These are phyloP conservation scores for Irpex sp. DNA, from an alignment of 1,284 basidiomycete species.

Conservation along the genomic window DNA sequence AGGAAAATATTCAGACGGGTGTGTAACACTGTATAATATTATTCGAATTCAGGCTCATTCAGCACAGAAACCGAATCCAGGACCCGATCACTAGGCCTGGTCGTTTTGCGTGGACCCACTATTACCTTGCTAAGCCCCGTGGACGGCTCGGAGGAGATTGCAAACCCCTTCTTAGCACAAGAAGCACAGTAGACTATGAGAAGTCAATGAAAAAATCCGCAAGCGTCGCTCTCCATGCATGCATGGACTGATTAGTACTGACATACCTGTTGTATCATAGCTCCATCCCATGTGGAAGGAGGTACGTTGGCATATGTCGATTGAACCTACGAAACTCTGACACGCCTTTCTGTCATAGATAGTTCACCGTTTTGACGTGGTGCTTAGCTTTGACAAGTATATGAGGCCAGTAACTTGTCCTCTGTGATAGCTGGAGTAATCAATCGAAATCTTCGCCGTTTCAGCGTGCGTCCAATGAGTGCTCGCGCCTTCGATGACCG, in stretches of 20 bases:
- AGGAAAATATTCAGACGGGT: constrained; percentile 69
- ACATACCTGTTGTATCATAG: neutral
- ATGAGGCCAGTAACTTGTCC: too few species aligned
- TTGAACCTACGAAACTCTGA: too few species aligned
- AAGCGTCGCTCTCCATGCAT: neutral
- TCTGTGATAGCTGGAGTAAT: too few species aligned
- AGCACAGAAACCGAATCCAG: constrained; percentile 61
- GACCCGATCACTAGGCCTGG: constrained; percentile 74
- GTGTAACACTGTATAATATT: constrained; percentile 16
- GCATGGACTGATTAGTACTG: neutral
- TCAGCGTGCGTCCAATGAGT: too few species aligned
- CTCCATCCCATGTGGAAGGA: too few species aligned
- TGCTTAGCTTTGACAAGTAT: too few species aligned
- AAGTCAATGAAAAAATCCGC: neutral
- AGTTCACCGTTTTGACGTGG: too few species aligned
- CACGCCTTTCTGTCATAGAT: too few species aligned
- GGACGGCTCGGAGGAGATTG: constrained; percentile 89
- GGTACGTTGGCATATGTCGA: too few species aligned
- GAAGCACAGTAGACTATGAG: constrained; percentile 23
- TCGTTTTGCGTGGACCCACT: constrained; percentile 88
- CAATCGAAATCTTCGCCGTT: too few species aligned
- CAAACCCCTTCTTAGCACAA: constrained; percentile 72
- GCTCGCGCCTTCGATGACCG: too few species aligned
- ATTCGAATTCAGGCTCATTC: neutral
- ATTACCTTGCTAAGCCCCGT: constrained; percentile 91